Percentiles rank a stretch among this genome's conserved stretches.
Evolutionary conservation across 2,329 filamentous ascomycete genomes (phyloP).

Genomic region (Diaporthe sp.): DNA sequence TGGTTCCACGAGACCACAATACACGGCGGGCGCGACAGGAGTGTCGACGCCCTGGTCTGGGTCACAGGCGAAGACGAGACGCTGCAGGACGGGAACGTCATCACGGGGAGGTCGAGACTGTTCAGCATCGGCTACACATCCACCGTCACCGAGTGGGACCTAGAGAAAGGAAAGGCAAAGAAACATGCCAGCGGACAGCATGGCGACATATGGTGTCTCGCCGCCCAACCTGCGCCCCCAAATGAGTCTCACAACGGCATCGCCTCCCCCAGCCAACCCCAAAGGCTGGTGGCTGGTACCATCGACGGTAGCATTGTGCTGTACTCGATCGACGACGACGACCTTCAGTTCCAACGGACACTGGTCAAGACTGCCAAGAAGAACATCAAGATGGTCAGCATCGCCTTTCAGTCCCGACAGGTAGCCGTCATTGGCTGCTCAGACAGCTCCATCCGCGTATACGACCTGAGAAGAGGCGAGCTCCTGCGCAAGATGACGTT

Average conservation of each 20-base stretch:
- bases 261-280: constrained; percentile 42
- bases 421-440: constrained; percentile 91
- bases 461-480: constrained; percentile 84
- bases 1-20: constrained; percentile 95
- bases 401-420: constrained; percentile 88
- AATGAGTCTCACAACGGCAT: constrained; percentile 48
- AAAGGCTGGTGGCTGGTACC: constrained; percentile 85
- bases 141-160: constrained; percentile 94
- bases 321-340: constrained; percentile 87
- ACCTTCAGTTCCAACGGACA: constrained; percentile 83
- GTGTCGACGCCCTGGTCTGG: constrained; percentile 93
- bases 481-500: constrained; percentile 87
- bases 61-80: constrained; percentile 85
- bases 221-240: constrained; percentile 78
- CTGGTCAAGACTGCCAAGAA: constrained; percentile 84
- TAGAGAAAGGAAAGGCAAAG: constrained; percentile 82
- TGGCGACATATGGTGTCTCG: constrained; percentile 97
- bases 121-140: constrained; percentile 98
- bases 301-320: constrained; percentile 91
- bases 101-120: constrained; percentile 82
- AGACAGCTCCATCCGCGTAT: constrained; percentile 95
- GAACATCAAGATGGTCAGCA: constrained; percentile 89
- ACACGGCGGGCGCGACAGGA: constrained; percentile 85
- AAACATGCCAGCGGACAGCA: constrained; percentile 92
- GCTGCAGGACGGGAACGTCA: constrained; percentile 71